Evolutionary conservation across 176 grass and related monocot genomes (phyloP).

Genomic region (Poa annua): DNA sequence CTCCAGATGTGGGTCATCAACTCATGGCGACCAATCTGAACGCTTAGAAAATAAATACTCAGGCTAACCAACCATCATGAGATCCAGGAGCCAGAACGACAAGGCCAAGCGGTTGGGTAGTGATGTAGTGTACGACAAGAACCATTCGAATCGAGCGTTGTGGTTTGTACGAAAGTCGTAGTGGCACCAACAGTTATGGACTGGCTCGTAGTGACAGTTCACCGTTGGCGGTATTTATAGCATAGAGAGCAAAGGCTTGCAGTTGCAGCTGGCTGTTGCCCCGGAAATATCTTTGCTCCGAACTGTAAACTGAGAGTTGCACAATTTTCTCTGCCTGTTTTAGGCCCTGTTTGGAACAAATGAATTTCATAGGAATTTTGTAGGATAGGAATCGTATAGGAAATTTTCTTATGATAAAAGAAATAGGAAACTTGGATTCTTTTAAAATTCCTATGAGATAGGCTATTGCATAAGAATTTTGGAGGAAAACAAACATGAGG

Average conservation of each 20-base stretch:
- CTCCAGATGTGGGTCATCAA: too few relatives aligned
- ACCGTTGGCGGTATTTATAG: neutral
- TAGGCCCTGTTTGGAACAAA: too few relatives aligned
- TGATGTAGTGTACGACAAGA: neutral
- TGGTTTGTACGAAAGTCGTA: conserved; percentile 3
- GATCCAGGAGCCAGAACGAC: neutral
- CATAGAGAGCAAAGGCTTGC: conserved; percentile 1
- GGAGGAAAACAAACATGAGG: too few relatives aligned
- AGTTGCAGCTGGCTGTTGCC: conserved; percentile 11
- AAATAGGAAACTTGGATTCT: too few relatives aligned
- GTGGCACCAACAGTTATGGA: neutral
- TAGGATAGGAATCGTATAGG: too few relatives aligned
- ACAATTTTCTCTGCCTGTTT: neutral
- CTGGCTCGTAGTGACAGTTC: neutral
- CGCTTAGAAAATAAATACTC: neutral
- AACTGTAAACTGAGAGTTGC: too few relatives aligned
- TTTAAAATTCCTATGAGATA: too few relatives aligned
- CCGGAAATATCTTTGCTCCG: neutral
- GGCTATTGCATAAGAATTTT: too few relatives aligned
- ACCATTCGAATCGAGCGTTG: neutral
- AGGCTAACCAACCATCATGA: neutral
- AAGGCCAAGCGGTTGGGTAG: neutral
- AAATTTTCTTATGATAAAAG: too few relatives aligned
- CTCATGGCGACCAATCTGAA: neutral
- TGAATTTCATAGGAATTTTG: too few relatives aligned